These are phyloP conservation scores for Trichoderma atrobrunneum DNA, from an alignment of 2,329 filamentous ascomycete genomes.

Conservation along the genomic window DNA sequence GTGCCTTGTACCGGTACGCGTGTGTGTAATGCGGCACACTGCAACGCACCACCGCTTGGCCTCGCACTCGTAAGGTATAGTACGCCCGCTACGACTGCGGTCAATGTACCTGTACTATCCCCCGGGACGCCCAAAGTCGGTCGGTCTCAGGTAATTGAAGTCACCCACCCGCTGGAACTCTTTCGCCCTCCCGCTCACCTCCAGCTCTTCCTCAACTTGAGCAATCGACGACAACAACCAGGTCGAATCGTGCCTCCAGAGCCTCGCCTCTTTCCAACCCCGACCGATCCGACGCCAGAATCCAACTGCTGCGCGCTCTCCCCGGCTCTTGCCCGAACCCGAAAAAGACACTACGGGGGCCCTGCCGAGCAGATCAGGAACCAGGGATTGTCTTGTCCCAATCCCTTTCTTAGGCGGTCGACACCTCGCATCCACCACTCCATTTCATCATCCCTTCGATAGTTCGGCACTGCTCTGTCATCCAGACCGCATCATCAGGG, in stretches of 20 bases:
- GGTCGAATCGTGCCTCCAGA: background rate
- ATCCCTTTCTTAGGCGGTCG: constrained; percentile 15
- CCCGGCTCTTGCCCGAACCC: constrained; percentile 1
- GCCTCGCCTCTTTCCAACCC: constrained; percentile 1
- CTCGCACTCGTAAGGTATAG: background rate
- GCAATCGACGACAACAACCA: background rate
- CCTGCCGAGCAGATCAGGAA: constrained; percentile 17
- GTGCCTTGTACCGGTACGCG: background rate
- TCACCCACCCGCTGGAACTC: background rate
- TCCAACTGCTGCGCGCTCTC: background rate
- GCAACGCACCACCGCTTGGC: background rate
- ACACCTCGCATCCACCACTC: constrained; percentile 8
- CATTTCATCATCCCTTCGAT: constrained; percentile 13
- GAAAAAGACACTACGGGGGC: background rate
- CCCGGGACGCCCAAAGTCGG: background rate
- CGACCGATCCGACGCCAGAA: background rate
- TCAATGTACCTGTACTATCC: background rate
- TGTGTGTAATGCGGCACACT: background rate
- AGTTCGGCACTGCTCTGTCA: constrained; percentile 1
- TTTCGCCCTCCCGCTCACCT: constrained; percentile 20
- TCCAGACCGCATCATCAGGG: constrained; percentile 2
- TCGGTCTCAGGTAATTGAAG: background rate
- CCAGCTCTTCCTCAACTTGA: constrained; percentile 10
- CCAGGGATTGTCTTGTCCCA: constrained; percentile 3
- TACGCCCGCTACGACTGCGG: background rate